These are phyloP conservation scores for Bretziella fagacearum DNA, from an alignment of 2,329 filamentous ascomycete species.

Conservation along the genomic window DNA sequence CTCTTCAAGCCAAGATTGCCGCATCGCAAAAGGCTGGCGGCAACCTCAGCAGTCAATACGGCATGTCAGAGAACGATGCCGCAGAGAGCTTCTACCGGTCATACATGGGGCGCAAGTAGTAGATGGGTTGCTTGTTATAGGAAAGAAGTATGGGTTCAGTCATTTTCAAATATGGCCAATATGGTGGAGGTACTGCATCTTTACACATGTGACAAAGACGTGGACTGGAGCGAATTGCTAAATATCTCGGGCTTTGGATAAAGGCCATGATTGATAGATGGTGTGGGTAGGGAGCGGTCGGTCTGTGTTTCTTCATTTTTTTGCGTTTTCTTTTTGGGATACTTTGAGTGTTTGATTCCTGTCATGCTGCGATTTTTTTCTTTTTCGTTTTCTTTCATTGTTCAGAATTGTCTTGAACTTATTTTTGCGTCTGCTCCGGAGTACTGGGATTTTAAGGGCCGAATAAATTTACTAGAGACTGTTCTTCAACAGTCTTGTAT, in stretches of 20 bases:
- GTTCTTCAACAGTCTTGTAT: background rate
- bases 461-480: background rate
- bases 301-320: conserved; percentile 2
- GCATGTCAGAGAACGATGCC: conserved; percentile 48
- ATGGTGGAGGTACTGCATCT: background rate
- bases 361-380: background rate
- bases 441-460: conserved; percentile 5
- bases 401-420: conserved; percentile 1
- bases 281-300: background rate
- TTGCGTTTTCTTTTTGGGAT: conserved; percentile 1
- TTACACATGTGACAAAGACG: background rate
- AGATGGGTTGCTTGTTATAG: no score
- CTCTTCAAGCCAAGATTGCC: conserved; percentile 65
- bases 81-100: conserved; percentile 84
- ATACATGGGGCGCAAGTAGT: conserved; percentile 56
- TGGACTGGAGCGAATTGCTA: background rate
- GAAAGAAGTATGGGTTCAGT: background rate
- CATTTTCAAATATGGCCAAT: background rate
- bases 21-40: conserved; percentile 67
- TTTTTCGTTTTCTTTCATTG: conserved; percentile 1
- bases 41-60: conserved; percentile 39
- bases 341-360: background rate
- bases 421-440: conserved; percentile 4
- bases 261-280: background rate
- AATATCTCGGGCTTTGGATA: background rate